phyloP scores from a whole-genome alignment of 306 rosid genomes.

The Quercus agrifolia region DNA sequence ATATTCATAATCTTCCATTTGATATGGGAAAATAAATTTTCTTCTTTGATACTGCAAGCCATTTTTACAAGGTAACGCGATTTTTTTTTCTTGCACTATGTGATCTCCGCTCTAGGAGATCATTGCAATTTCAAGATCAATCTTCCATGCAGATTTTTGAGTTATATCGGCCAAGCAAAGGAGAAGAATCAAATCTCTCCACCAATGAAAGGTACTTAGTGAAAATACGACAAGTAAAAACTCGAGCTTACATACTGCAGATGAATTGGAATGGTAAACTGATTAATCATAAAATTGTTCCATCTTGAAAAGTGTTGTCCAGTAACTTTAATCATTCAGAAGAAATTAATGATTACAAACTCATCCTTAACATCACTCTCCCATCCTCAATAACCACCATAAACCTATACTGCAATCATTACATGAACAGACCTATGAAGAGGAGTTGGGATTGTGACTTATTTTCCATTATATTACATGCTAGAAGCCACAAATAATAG shows the following conservation, averaged over 20 bases:
- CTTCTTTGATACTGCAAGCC: no score
- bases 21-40: no score
- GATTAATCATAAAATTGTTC: slow-evolving; percentile 29
- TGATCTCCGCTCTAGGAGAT: background rate
- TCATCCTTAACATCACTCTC: slow-evolving; percentile 22
- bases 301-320: slow-evolving; percentile 36
- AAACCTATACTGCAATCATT: slow-evolving; percentile 38
- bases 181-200: background rate
- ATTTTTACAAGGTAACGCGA: no score
- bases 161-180: background rate
- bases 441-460: slow-evolving; percentile 34
- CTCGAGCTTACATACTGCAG: background rate
- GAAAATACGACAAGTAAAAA: background rate
- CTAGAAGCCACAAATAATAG: slow-evolving; percentile 35
- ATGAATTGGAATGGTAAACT: background rate
- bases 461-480: slow-evolving; percentile 32
- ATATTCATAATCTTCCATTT: no score
- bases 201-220: background rate
- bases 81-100: background rate
- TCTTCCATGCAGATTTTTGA: background rate
- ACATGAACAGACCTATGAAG: slow-evolving; percentile 24
- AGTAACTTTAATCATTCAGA: background rate
- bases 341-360: background rate
- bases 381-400: slow-evolving; percentile 29
- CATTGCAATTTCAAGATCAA: background rate